Evolutionary conservation across 208 protist species (phyloP).

Genomic region (Balamuthia mandrillaris): DNA sequence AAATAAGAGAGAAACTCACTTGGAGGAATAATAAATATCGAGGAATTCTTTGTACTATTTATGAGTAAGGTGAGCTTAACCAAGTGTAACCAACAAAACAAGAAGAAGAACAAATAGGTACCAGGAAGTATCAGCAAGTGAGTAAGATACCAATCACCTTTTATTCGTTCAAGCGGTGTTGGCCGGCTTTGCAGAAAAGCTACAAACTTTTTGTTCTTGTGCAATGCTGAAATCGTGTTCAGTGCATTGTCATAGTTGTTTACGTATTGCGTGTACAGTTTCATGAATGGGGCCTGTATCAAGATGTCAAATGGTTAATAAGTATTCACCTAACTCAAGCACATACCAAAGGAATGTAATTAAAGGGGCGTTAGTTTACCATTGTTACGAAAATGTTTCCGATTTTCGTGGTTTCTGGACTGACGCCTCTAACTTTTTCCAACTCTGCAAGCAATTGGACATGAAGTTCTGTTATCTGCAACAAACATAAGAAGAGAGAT

Average conservation of each 20-base stretch:
- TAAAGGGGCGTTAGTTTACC: no score
- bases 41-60: not conserved
- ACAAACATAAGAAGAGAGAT: no score
- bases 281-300: not conserved
- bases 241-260: not conserved
- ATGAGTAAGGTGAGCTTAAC: not conserved
- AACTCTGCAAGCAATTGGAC: no score
- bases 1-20: not conserved
- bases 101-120: not conserved
- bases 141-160: not conserved
- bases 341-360: no score
- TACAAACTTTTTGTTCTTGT: constrained; percentile 2
- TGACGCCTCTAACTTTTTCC: no score
- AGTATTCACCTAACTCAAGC: no score
- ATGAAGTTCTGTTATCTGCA: no score
- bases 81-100: not conserved
- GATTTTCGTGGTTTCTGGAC: no score
- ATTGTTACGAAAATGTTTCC: no score
- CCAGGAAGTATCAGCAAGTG: not conserved
- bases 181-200: not conserved
- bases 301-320: not conserved
- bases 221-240: not conserved
- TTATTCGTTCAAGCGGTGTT: not conserved
- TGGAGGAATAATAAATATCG: not conserved
- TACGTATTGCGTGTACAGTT: not conserved